Conservation (phyloP, 2,329 filamentous ascomycete genomes). For the Ophiostoma tasmaniense region DNA sequence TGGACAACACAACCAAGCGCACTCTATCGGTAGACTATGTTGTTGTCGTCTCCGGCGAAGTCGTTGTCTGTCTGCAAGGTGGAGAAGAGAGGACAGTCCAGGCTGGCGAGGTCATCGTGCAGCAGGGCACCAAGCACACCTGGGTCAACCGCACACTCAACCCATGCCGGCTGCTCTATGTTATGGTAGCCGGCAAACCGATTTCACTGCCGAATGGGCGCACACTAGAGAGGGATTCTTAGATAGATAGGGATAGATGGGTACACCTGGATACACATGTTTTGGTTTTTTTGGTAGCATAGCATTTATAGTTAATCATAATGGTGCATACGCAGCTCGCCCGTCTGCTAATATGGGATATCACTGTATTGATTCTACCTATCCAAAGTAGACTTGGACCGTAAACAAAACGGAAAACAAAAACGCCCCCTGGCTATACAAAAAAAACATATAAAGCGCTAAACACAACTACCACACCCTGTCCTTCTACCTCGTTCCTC, state of each 20-base stretch:
- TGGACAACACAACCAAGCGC: background rate
- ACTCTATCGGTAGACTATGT: background rate
- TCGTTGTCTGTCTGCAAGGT: background rate
- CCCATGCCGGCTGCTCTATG: constrained; percentile 32
- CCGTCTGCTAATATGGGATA: background rate
- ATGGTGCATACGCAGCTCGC: too few relatives aligned
- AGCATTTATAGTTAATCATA: background rate
- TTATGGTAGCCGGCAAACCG: constrained; percentile 24
- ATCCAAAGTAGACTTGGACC: background rate
- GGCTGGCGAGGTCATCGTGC: constrained; percentile 33
- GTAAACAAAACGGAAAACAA: background rate
- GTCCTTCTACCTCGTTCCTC: background rate
- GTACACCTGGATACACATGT: background rate
- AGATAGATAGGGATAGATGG: background rate
- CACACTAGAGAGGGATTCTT: background rate
- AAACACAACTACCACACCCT: background rate
- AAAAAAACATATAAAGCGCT: background rate
- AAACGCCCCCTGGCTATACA: background rate
- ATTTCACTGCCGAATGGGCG: background rate
- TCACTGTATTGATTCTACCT: constrained; percentile 5
- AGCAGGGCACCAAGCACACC: constrained; percentile 36
- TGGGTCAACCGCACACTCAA: constrained; percentile 35
- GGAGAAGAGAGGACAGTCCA: constrained; percentile 32
- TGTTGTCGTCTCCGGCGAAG: background rate
- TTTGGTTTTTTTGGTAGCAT: background rate